These are phyloP conservation scores for Fusarium floridanum DNA, from an alignment of 2,329 filamentous ascomycete species.

Conservation along the genomic window DNA sequence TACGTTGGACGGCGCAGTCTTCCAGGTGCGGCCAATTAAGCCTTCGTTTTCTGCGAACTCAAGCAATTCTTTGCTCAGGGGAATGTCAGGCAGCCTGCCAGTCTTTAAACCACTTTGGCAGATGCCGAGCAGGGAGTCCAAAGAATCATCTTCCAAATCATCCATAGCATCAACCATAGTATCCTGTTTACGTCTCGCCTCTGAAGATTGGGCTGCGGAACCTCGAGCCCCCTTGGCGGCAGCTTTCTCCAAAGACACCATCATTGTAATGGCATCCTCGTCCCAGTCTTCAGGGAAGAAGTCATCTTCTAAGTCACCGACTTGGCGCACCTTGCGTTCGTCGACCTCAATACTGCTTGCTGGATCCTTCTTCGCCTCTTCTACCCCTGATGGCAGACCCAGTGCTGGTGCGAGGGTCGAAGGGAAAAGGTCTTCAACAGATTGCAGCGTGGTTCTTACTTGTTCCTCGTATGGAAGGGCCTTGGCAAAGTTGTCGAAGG, in stretches of 20 bases:
- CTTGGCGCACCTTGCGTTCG: slow-evolving; percentile 67
- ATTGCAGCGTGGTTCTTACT: slow-evolving; percentile 84
- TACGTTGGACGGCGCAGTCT: slow-evolving; percentile 3
- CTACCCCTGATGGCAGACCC: slow-evolving; percentile 51
- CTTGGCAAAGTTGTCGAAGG: slow-evolving; percentile 76
- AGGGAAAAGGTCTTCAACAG: slow-evolving; percentile 88
- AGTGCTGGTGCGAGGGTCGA: slow-evolving; percentile 68
- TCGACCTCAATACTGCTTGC: slow-evolving; percentile 72
- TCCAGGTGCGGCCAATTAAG: slow-evolving; percentile 41
- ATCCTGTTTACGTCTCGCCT: background rate
- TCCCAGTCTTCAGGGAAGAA: slow-evolving; percentile 66
- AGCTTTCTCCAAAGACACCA: slow-evolving; percentile 32
- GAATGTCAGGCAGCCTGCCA: slow-evolving; percentile 53
- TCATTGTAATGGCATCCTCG: slow-evolving; percentile 57
- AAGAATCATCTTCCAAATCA: slow-evolving; percentile 45
- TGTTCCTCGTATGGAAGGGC: slow-evolving; percentile 64
- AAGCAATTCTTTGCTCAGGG: slow-evolving; percentile 55
- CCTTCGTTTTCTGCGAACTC: slow-evolving; percentile 57
- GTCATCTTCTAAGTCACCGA: slow-evolving; percentile 62
- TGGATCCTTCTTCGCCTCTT: slow-evolving; percentile 48
- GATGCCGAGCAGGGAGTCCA: slow-evolving; percentile 51
- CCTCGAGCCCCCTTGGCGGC: slow-evolving; percentile 4
- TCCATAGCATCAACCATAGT: slow-evolving; percentile 9
- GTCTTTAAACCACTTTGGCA: slow-evolving; percentile 58
- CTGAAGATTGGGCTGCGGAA: background rate